Evolutionary conservation across 768 basidiomycete species (phyloP).

Genomic region (Boletus eberwhitei): DNA sequence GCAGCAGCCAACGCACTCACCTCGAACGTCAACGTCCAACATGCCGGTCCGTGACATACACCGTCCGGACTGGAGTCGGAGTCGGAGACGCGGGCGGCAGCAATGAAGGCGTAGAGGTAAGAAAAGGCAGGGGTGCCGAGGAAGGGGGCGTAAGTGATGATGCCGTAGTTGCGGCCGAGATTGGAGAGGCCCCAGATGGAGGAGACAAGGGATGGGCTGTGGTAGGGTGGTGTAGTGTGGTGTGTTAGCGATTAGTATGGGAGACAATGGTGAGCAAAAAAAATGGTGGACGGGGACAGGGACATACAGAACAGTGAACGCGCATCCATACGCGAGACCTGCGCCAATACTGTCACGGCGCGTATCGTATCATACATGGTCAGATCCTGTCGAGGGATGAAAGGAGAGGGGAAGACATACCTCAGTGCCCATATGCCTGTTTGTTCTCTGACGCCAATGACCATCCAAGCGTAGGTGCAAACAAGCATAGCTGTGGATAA

Average conservation of each 20-base stretch:
- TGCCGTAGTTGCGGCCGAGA: conserved; percentile 73
- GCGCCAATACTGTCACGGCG: conserved; percentile 48
- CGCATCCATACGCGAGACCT: conserved; percentile 65
- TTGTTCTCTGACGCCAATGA: conserved; percentile 44
- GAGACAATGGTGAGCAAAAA: not conserved
- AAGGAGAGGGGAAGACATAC: conserved; percentile 32
- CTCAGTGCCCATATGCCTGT: conserved; percentile 67
- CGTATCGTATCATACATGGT: not conserved
- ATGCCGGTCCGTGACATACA: conserved; percentile 54
- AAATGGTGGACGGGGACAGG: not conserved
- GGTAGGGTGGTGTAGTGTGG: not conserved
- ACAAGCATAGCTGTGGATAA: conserved; percentile 47
- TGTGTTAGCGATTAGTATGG: not conserved
- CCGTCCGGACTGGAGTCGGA: conserved; percentile 8
- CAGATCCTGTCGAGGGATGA: not conserved
- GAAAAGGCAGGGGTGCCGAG: conserved; percentile 74
- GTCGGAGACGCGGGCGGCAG: conserved; percentile 45
- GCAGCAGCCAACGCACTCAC: conserved; percentile 42
- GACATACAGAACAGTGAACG: conserved; percentile 70
- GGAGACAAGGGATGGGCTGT: conserved; percentile 59
- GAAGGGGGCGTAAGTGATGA: conserved; percentile 73
- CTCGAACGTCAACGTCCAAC: conserved; percentile 69
- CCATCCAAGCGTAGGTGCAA: conserved; percentile 55
- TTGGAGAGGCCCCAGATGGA: conserved; percentile 70
- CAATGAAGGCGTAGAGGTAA: conserved; percentile 72